Conservation (phyloP, 2,329 filamentous ascomycete genomes). For the Alternaria sp. region DNA sequence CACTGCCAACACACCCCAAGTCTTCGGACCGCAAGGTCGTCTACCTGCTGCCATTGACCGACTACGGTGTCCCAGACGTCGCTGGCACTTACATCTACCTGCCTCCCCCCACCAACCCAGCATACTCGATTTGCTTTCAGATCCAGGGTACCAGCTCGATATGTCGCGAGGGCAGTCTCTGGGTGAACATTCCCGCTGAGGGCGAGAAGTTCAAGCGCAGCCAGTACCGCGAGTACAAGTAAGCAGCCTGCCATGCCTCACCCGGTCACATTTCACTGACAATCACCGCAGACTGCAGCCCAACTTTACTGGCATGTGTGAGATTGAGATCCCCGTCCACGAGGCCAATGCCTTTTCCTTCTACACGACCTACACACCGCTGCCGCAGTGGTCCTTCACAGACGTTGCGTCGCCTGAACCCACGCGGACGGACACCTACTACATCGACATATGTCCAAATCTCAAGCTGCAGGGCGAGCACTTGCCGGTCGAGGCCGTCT, state of each 20-base stretch:
- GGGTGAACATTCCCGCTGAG: constrained; percentile 90
- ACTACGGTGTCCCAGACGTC: constrained; percentile 90
- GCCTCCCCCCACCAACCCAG: constrained; percentile 73
- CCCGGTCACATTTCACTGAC: constrained; percentile 16
- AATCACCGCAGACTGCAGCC: constrained; percentile 72
- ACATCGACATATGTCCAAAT: constrained; percentile 89
- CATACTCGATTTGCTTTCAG: constrained; percentile 82
- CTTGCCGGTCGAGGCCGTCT: constrained; percentile 84
- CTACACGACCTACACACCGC: constrained; percentile 88
- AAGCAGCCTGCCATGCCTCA: constrained; percentile 45
- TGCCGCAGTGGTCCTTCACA: constrained; percentile 76
- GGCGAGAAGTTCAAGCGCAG: constrained; percentile 78
- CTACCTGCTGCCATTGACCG: constrained; percentile 88
- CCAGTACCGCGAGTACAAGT: constrained; percentile 89
- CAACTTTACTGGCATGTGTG: constrained; percentile 89
- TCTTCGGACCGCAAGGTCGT: constrained; percentile 55
- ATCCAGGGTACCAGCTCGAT: constrained; percentile 96
- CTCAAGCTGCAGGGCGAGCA: constrained; percentile 75
- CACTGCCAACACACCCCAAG: constrained; percentile 14
- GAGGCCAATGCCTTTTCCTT: constrained; percentile 89
- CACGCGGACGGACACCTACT: constrained; percentile 78
- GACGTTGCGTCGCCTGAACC: constrained; percentile 59
- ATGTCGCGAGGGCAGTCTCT: constrained; percentile 90
- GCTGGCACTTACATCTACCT: constrained; percentile 91
- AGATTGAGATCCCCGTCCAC: constrained; percentile 87